A percentile compares a stretch with the other conserved stretches of the same genome.
These are phyloP conservation scores for Dactylonectria estremocensis DNA, from an alignment of 2,329 filamentous ascomycete genomes.

Conservation along the genomic window DNA sequence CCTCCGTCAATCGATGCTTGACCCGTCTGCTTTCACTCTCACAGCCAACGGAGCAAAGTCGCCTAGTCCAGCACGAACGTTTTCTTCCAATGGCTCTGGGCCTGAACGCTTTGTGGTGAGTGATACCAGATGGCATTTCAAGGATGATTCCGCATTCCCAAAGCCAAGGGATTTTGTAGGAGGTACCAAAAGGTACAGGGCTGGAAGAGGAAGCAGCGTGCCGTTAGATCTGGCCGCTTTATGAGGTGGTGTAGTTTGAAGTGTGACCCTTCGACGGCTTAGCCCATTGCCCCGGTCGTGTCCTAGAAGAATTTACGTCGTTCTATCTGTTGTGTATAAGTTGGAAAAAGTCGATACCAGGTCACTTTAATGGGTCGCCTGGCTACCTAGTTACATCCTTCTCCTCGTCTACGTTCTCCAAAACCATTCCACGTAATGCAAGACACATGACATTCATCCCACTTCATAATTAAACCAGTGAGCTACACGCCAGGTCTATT, in stretches of 20 bases:
- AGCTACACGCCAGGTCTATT: conserved; percentile 24
- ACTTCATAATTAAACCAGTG: conserved; percentile 22
- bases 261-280: conserved; percentile 20
- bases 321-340: conserved; percentile 30
- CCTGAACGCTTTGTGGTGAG: conserved; percentile 72
- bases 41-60: conserved; percentile 73
- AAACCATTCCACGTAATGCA: not conserved
- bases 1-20: conserved; percentile 75
- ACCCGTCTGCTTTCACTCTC: conserved; percentile 83
- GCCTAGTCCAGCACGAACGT: conserved; percentile 61
- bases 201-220: conserved; percentile 93
- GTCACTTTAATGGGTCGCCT: not conserved
- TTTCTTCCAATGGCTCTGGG: conserved; percentile 49
- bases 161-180: conserved; percentile 87
- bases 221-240: conserved; percentile 84
- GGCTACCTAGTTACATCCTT: not conserved
- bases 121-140: conserved; percentile 89
- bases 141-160: conserved; percentile 84
- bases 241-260: conserved; percentile 39
- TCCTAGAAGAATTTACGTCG: conserved; percentile 27
- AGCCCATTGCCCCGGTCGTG: conserved; percentile 9
- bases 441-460: not conserved
- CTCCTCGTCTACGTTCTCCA: not conserved
- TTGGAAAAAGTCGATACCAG: conserved; percentile 39
- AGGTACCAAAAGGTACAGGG: conserved; percentile 85